phyloP scores from a whole-genome alignment of 805 yeast species.

The Saturnispora mendoncae region DNA sequence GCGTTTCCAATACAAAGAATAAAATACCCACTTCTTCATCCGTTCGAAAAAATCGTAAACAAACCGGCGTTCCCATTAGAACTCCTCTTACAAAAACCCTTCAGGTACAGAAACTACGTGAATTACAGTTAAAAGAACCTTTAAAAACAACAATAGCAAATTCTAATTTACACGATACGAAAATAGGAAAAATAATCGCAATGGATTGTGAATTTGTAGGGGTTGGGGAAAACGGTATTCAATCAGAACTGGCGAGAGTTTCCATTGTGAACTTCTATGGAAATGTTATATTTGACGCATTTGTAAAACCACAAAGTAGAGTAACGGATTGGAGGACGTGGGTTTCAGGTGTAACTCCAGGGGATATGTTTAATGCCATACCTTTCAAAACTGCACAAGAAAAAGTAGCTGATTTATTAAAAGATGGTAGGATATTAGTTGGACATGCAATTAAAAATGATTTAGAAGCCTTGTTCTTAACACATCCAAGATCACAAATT shows the following conservation, averaged over 20 bases:
- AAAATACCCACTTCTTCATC: slow-evolving; percentile 1
- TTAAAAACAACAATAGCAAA: neutral
- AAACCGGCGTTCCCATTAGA: too few species aligned
- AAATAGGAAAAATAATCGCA: slow-evolving; percentile 66
- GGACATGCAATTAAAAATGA: slow-evolving; percentile 87
- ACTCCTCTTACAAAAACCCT: too few species aligned
- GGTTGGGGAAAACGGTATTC: slow-evolving; percentile 63
- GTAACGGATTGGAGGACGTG: slow-evolving; percentile 91
- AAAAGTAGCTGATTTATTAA: slow-evolving; percentile 42
- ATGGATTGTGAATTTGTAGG: slow-evolving; percentile 96
- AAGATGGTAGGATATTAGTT: slow-evolving; percentile 52
- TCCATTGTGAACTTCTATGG: slow-evolving; percentile 84
- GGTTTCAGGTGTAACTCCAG: slow-evolving; percentile 79
- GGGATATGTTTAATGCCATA: slow-evolving; percentile 59
- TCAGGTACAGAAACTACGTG: too few species aligned
- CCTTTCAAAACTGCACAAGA: slow-evolving; percentile 59
- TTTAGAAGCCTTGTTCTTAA: slow-evolving; percentile 52
- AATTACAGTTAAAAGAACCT: too few species aligned
- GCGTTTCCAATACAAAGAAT: neutral
- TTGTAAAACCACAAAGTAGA: slow-evolving; percentile 62
- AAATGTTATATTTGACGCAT: slow-evolving; percentile 57
- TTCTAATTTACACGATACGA: slow-evolving; percentile 13
- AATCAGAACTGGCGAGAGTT: slow-evolving; percentile 74
- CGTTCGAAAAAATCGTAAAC: too few species aligned
- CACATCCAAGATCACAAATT: slow-evolving; percentile 54